These are phyloP conservation scores for Cladochytrium replicatum DNA, from an alignment of 192 early-diverging fungal species.

Conservation along the genomic window DNA sequence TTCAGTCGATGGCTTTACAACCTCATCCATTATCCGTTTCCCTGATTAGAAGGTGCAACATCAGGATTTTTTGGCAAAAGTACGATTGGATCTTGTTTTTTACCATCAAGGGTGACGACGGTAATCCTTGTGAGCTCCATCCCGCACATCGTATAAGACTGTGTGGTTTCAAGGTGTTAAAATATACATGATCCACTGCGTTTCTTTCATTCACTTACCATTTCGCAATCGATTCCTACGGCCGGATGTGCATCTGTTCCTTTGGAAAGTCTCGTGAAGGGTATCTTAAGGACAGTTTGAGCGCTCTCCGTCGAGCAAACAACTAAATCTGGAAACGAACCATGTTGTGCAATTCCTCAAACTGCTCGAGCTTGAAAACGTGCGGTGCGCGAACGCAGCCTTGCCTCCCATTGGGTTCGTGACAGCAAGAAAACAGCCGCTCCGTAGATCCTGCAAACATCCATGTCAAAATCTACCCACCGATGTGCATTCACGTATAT, in stretches of 20 bases:
- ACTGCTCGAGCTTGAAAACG: conserved; percentile 51
- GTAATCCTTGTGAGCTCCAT: conserved; percentile 58
- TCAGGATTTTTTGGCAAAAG: no score
- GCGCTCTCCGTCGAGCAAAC: background rate
- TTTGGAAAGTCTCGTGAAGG: conserved; percentile 6
- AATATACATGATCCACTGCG: background rate
- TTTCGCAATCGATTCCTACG: conserved; percentile 64
- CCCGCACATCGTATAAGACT: conserved; percentile 57
- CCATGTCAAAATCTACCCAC: background rate
- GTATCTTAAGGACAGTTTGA: conserved; percentile 18
- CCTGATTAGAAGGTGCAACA: no score
- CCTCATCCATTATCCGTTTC: no score
- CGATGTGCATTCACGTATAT: conserved; percentile 2
- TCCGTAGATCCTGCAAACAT: conserved; percentile 22
- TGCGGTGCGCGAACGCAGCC: conserved; percentile 55
- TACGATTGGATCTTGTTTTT: no score
- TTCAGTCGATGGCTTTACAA: no score
- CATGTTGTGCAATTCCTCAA: conserved; percentile 26
- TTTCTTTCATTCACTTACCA: conserved; percentile 27
- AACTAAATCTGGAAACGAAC: conserved; percentile 11
- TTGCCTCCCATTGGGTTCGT: conserved; percentile 15
- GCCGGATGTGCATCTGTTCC: conserved; percentile 9
- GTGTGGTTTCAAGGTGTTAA: background rate
- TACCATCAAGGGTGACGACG: conserved; percentile 35
- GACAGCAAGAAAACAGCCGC: conserved; percentile 39